phyloP scores from a whole-genome alignment of 2,329 filamentous ascomycete genomes.

The Xylariaceae sp. region DNA sequence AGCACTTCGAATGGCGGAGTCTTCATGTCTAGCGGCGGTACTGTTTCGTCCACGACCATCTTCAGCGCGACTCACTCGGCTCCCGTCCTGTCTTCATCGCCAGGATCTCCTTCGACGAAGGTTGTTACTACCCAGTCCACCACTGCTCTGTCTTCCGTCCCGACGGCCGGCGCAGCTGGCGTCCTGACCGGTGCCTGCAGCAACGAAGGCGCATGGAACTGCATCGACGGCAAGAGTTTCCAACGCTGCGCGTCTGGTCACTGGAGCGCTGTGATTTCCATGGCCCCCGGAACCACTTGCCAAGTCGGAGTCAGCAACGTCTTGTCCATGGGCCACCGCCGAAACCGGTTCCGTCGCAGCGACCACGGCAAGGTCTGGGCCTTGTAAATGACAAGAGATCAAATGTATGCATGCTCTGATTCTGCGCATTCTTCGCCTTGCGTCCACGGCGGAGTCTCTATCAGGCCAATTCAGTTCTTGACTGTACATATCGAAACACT shows the following conservation, averaged over 20 bases:
- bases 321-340: slow-evolving; percentile 23
- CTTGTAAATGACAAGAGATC: not conserved
- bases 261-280: slow-evolving; percentile 46
- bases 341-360: slow-evolving; percentile 18
- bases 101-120: slow-evolving; percentile 14
- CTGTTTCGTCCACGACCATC: slow-evolving; percentile 13
- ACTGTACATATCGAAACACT: too few relatives aligned
- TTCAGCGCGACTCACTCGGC: not conserved
- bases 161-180: slow-evolving; percentile 21
- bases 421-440: too few relatives aligned
- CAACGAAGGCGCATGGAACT: slow-evolving; percentile 54
- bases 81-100: slow-evolving; percentile 9
- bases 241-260: slow-evolving; percentile 57
- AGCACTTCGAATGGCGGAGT: slow-evolving; percentile 38
- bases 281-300: slow-evolving; percentile 53
- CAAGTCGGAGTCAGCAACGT: slow-evolving; percentile 28
- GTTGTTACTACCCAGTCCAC: slow-evolving; percentile 13
- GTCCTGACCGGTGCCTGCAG: slow-evolving; percentile 38
- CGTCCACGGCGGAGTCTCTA: too few relatives aligned
- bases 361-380: not conserved
- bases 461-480: too few relatives aligned
- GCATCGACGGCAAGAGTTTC: slow-evolving; percentile 50
- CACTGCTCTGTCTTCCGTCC: slow-evolving; percentile 20
- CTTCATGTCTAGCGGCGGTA: slow-evolving; percentile 35
- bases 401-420: too few relatives aligned